Conservation (phyloP, 2,329 filamentous ascomycete species). For the Neofusicoccum umdonicola region DNA sequence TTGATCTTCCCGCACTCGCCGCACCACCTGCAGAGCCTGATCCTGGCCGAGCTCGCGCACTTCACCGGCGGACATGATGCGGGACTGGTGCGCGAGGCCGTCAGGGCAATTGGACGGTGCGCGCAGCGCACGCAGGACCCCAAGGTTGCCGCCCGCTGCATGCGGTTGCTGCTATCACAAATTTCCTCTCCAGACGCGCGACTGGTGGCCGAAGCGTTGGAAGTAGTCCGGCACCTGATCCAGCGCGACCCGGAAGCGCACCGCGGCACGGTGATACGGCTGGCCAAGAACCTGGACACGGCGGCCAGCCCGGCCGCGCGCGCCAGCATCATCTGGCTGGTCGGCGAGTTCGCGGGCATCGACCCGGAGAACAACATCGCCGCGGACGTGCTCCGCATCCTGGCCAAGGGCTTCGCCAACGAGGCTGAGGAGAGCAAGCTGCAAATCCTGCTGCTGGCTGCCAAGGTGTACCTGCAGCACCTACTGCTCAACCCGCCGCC, state of each 20-base stretch:
- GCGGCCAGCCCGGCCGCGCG: constrained; percentile 84
- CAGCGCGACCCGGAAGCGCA: constrained; percentile 84
- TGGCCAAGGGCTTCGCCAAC: constrained; percentile 78
- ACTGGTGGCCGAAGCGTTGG: constrained; percentile 86
- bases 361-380: constrained; percentile 86
- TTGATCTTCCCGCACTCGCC: constrained; percentile 84
- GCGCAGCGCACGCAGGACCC: constrained; percentile 67
- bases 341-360: constrained; percentile 85
- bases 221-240: constrained; percentile 92
- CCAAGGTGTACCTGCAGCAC: constrained; percentile 94
- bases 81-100: constrained; percentile 79
- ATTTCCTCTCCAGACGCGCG: constrained; percentile 85
- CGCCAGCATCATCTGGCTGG: constrained; percentile 95
- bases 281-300: constrained; percentile 88
- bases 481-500: constrained; percentile 61
- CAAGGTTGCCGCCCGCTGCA: constrained; percentile 70
- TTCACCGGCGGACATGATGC: constrained; percentile 78
- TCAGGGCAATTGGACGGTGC: constrained; percentile 89
- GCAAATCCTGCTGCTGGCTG: constrained; percentile 87
- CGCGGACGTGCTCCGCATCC: constrained; percentile 83
- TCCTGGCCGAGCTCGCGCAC: constrained; percentile 90
- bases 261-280: constrained; percentile 76
- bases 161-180: constrained; percentile 79
- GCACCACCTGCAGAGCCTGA: constrained; percentile 73
- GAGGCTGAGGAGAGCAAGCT: constrained; percentile 85